Evolutionary conservation across 805 yeast genomes (phyloP).

Genomic region (Saturnispora halmiae): DNA sequence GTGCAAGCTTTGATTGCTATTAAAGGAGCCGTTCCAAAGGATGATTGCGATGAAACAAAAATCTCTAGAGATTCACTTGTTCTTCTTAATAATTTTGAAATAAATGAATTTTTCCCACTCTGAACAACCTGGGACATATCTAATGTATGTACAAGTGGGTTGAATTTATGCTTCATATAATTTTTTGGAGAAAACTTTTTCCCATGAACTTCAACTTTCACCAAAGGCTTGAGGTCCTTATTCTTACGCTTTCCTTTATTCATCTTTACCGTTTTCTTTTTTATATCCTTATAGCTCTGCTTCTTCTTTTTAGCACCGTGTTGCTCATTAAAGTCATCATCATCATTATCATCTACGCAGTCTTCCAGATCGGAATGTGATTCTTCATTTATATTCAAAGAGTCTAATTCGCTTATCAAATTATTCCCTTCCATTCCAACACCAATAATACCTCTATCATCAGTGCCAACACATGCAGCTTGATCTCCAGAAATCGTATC

Average conservation of each 20-base stretch:
- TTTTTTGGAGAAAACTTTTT: slow-evolving; percentile 11
- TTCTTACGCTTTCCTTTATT: not conserved
- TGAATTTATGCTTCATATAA: slow-evolving; percentile 29
- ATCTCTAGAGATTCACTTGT: slow-evolving; percentile 55
- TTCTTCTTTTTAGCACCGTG: not conserved
- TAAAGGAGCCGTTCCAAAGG: slow-evolving; percentile 87
- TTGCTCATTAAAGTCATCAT: not conserved
- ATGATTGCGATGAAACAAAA: slow-evolving; percentile 88
- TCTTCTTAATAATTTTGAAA: slow-evolving; percentile 72
- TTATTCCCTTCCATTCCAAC: slow-evolving; percentile 9
- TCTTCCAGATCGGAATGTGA: not conserved
- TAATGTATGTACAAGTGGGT: slow-evolving; percentile 51
- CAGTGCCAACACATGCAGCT: slow-evolving; percentile 12
- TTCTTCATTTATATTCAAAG: not conserved
- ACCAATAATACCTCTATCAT: slow-evolving; percentile 9
- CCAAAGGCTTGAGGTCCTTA: not conserved
- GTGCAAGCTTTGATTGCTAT: slow-evolving; percentile 69
- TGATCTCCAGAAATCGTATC: slow-evolving; percentile 29
- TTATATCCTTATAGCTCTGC: slow-evolving; percentile 7
- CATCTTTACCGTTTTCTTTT: slow-evolving; percentile 5
- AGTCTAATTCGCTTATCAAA: not conserved
- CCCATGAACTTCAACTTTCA: not conserved
- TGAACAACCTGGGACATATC: slow-evolving; percentile 79
- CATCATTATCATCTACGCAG: not conserved
- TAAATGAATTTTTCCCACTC: slow-evolving; percentile 84